Base-by-base conservation (phyloP, 768 basidiomycete species). In the Tricholomella constricta region DNA sequence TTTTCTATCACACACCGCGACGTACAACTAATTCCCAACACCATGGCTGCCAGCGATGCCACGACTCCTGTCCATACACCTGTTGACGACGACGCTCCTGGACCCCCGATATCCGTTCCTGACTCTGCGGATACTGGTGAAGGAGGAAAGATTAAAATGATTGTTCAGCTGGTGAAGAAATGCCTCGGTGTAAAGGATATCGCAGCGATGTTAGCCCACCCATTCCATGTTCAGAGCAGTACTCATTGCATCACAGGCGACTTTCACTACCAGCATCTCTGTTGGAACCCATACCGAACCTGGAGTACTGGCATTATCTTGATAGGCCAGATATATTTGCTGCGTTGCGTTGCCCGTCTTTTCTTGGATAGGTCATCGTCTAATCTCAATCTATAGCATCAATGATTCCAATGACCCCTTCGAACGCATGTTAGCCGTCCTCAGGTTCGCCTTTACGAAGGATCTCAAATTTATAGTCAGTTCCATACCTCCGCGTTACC, bases 261-360 rank as follows among this genome's bases (percentile, higher is more conserved):
- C 74, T 98, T 25, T 97, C 94, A 0, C 74, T 98, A 35, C 95
- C 95, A 2, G 94, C 95, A 12, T 95, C 93, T 40, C 71, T 98
- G 43, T 80, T 98, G 37, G 95, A 97, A 67, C 95, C 95, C 3
- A 80, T 95, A 60, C 95, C 95, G 4, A 98, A 98, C 72, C 80
- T 98, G 45, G 95, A 98, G 72, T 98, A 94, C 73, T 97, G 91
- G 91, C 87, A 92, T 59, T 95, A 94, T 61, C 78, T 93, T 42
- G 94, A 96, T 70, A 79, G 93, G 60, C 91, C 94, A 6, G 94
- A 97, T 70, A 73, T 93, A 40, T 94, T 98, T 65, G 88, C 88
- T 63, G 85, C 92, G 94, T 97, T 66, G 67, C 75, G 88, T 83
- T 19, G 19, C 36, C 20, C 23, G 15, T 43, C 40, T 36, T 41